Evolutionary conservation across 805 yeast genomes (phyloP).

Genomic region (Metschnikowia baotianmanensis): DNA sequence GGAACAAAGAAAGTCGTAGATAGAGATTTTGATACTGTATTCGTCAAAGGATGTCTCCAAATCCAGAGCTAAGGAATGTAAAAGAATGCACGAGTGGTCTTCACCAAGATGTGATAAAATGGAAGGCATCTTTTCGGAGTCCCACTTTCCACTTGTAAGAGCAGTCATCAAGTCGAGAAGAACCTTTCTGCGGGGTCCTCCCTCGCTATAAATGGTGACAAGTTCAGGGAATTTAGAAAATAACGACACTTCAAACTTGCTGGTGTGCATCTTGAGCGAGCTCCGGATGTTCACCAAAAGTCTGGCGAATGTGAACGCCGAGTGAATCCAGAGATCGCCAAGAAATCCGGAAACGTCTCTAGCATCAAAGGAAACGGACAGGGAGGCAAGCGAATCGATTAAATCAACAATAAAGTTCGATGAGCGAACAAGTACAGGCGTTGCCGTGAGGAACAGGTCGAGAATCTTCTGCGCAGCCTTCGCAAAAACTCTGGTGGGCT

Average conservation of each 20-base stretch:
- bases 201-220: constrained; percentile 55
- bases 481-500: constrained; percentile 48
- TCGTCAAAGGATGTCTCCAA: constrained; percentile 56
- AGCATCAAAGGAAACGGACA: constrained; percentile 35
- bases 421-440: constrained; percentile 50
- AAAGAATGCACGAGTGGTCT: constrained; percentile 55
- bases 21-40: constrained; percentile 48
- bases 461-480: constrained; percentile 50
- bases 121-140: constrained; percentile 63
- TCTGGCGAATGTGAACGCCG: constrained; percentile 55
- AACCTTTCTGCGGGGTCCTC: constrained; percentile 45
- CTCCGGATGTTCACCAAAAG: constrained; percentile 58
- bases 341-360: constrained; percentile 46
- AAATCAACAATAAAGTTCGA: constrained; percentile 51
- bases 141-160: constrained; percentile 56
- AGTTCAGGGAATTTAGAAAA: constrained; percentile 56
- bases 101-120: constrained; percentile 76
- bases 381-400: constrained; percentile 45
- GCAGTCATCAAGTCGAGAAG: constrained; percentile 57
- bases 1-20: constrained; percentile 65
- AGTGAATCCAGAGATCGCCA: constrained; percentile 48
- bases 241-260: constrained; percentile 61
- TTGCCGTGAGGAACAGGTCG: constrained; percentile 53
- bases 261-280: constrained; percentile 44
- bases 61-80: constrained; percentile 59